Percentiles rank a stretch among this genome's conserved stretches.
phyloP scores from a whole-genome alignment of 108 stramenopile genomes.

The Fragilaria crotonensis region DNA sequence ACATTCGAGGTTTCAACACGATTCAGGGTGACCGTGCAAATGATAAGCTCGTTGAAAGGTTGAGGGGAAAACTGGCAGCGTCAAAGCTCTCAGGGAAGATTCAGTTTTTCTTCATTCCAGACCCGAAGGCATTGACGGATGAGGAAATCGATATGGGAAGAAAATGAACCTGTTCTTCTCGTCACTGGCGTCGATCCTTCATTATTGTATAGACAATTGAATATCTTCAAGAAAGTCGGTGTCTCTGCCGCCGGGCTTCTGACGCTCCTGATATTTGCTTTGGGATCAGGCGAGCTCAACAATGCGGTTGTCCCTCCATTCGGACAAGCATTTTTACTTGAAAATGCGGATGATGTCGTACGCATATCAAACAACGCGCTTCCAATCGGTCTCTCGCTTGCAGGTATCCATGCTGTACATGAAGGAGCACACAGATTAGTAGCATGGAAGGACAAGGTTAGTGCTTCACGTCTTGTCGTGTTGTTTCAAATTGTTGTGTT shows the following conservation, averaged over 20 bases:
- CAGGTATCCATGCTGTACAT: constrained; percentile 34
- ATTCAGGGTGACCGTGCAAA: constrained; percentile 21
- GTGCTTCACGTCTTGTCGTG: constrained; percentile 7
- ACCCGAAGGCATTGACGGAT: constrained; percentile 53
- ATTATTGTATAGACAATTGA: constrained; percentile 19
- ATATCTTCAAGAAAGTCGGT: constrained; percentile 28
- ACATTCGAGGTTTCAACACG: constrained; percentile 46
- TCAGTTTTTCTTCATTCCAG: constrained; percentile 51
- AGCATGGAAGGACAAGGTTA: constrained; percentile 48
- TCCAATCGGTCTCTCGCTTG: constrained; percentile 26
- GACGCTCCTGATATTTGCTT: constrained; percentile 37
- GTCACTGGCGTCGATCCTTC: constrained; percentile 42
- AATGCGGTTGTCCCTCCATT: constrained; percentile 33
- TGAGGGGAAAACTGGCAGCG: constrained; percentile 23
- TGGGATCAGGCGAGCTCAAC: constrained; percentile 42
- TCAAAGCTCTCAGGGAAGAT: constrained; percentile 34
- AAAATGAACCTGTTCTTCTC: constrained; percentile 35
- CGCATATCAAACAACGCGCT: constrained; percentile 31
- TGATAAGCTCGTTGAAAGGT: constrained; percentile 35
- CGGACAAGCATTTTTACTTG: constrained; percentile 5
- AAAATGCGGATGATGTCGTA: constrained; percentile 20
- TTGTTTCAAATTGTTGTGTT: no score
- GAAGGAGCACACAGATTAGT: constrained; percentile 38
- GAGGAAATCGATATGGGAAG: constrained; percentile 52
- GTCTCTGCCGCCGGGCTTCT: constrained; percentile 35